phyloP scores from a whole-genome alignment of 2,329 filamentous ascomycete species.

The Trichoderma atrobrunneum region DNA sequence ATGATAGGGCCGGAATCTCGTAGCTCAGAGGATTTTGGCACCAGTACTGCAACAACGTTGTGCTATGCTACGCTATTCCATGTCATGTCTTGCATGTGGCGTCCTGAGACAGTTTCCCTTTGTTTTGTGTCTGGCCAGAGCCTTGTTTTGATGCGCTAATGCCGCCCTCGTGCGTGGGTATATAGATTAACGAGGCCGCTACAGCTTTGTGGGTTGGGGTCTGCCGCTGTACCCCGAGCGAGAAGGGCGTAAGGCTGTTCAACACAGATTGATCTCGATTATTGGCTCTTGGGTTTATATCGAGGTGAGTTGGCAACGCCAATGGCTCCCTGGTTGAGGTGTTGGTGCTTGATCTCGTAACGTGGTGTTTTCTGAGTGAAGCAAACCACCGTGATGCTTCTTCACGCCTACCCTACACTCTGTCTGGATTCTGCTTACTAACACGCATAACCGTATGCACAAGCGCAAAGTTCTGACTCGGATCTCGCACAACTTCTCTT shows the following conservation, averaged over 20 bases:
- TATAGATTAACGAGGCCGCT: not conserved
- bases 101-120: not conserved
- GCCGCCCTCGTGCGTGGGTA: not conserved
- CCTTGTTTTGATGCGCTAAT: not conserved
- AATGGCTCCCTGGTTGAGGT: not conserved
- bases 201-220: not conserved
- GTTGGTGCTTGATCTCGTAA: not conserved
- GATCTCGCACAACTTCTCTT: not conserved
- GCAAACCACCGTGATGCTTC: not conserved
- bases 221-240: not conserved
- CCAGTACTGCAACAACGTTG: not conserved
- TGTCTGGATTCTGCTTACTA: not conserved
- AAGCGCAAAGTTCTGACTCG: not conserved
- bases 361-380: not conserved
- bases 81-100: constrained; percentile 6
- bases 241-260: not conserved
- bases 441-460: not conserved
- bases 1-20: constrained; percentile 13
- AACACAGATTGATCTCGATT: not conserved
- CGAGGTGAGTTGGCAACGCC: not conserved
- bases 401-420: not conserved
- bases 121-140: not conserved
- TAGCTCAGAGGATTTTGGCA: not conserved
- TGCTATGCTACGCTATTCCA: not conserved
- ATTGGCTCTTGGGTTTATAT: not conserved